Base-by-base conservation (phyloP, 2,329 filamentous ascomycete genomes). In the Ophiosphaerella herpotricha region DNA sequence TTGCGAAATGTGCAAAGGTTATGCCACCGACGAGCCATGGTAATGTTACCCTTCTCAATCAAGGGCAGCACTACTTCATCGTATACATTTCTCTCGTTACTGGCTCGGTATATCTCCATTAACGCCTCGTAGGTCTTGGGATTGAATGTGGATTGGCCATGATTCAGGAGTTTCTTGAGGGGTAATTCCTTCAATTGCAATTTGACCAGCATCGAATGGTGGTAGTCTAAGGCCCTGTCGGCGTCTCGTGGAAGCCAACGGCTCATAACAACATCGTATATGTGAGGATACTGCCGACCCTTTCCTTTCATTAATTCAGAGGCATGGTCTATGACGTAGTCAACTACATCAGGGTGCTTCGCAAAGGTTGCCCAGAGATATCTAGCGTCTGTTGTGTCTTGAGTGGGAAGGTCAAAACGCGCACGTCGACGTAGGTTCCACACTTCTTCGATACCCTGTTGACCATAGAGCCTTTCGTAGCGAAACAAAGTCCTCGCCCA, bases 351-450 rank as follows among this genome's bases (percentile, higher is more conserved):
- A 7, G 57, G 48, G 32, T 75, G 50, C 43, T 71, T 67, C 39
- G 81, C 54, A 40, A 82, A 76, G 0, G 69, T 74, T 0, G 64
- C 62, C 80, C 80, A 82, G 6, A 83, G 52, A 11, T 64, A 64
- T 7, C 74, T 64, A 14, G 78, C 75, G 4, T 74, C 57, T n/a
- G 52, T 44, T 13, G 60, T 65, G 14, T 75, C 74, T 11, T 58
- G 53, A 2, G 61, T 69, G 12, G 79, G 78, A 9, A 82, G 54
- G 18, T 68, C 58, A 21, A 79, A 60, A 2, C 64, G 58, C 21
- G 72, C 64, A 11, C 57, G 43, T 58, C 66, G 65, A 76, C 72
- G 38, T 3, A 66, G 73, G 29, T 70, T 53, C 77, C 78, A 82
- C 5, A 80, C 70, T 6, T 71, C 66, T n/a, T 58, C 39, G 5